Base-by-base conservation (phyloP, 2,329 filamentous ascomycete genomes). In the Botrytis cinerea region DNA sequence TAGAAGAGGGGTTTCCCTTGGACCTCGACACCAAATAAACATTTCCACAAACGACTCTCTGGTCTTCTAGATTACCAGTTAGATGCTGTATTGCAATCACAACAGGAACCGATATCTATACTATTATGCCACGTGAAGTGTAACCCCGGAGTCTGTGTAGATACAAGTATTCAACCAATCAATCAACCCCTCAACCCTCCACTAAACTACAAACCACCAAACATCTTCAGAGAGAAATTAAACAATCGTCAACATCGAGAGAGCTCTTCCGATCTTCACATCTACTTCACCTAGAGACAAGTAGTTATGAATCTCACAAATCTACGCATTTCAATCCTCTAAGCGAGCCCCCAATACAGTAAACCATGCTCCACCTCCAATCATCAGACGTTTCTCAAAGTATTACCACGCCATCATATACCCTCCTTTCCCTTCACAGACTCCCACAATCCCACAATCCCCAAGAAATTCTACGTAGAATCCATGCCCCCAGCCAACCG, bases 321-420 rank as follows among this genome's bases (percentile, higher is more conserved):
- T 18, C 35, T 62, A 62, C 40, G 32, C 64, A 67, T 54, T 32
- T 22, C 25, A 57, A 18, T 32, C n/a, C 14, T 28, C 32, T 67
- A 67, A 67, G 64, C 46, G 64, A 67, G 46, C 46, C 64, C 45
- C 64, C 43, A 54, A 51, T 54, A 46, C 64, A 67, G 46, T 54
- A 32, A 62, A 67, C 32, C 32, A 51, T n/a, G 45, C 6, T 48
- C 45, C 32, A 67, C 32, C 28, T n/a, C 63, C 45, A 51, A 67
- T 38, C 25, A 63, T 43, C 38, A 43, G 46, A 51, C 45, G 51
- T 25, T 51, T 48, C 22, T 38, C 35, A 28, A 67, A 67, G 32
- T 25, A 51, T 67, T 51, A 67, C 46, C 20, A 51, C 45, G 45
- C 45, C 63, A 66, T 12, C 22, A 51, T 35, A 67, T 67, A 67